phyloP scores from a whole-genome alignment of 805 yeast species.

The Yarrowia sp. region DNA sequence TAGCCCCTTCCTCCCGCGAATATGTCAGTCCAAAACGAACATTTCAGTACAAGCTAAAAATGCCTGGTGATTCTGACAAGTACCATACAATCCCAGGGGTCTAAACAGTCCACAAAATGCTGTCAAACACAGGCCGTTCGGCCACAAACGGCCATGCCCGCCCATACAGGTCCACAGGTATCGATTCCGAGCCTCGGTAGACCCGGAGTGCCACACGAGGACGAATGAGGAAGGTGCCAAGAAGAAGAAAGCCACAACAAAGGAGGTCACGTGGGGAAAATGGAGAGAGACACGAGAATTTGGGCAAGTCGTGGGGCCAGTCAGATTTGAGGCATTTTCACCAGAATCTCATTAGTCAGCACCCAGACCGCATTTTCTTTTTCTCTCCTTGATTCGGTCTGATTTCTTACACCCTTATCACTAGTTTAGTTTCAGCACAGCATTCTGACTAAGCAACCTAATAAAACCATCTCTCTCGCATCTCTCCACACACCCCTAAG shows the following conservation, averaged over 20 bases:
- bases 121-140: neutral
- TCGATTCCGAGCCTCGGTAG: too few relatives aligned
- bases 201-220: neutral
- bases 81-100: too few relatives aligned
- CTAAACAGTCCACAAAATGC: neutral
- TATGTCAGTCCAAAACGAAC: neutral
- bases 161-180: too few relatives aligned
- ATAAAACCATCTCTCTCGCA: neutral
- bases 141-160: too few relatives aligned
- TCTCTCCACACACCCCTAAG: neutral
- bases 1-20: neutral
- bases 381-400: too few relatives aligned
- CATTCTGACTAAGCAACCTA: neutral
- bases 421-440: too few relatives aligned
- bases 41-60: neutral
- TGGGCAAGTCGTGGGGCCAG: too few relatives aligned
- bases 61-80: neutral
- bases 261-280: neutral
- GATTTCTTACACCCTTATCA: too few relatives aligned
- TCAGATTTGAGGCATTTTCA: too few relatives aligned
- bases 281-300: too few relatives aligned
- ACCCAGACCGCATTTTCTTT: too few relatives aligned
- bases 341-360: too few relatives aligned
- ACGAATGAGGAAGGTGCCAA: neutral
- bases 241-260: neutral